Evolutionary conservation across 768 basidiomycete genomes (phyloP).

Genomic region (Polyporus arcularius): DNA sequence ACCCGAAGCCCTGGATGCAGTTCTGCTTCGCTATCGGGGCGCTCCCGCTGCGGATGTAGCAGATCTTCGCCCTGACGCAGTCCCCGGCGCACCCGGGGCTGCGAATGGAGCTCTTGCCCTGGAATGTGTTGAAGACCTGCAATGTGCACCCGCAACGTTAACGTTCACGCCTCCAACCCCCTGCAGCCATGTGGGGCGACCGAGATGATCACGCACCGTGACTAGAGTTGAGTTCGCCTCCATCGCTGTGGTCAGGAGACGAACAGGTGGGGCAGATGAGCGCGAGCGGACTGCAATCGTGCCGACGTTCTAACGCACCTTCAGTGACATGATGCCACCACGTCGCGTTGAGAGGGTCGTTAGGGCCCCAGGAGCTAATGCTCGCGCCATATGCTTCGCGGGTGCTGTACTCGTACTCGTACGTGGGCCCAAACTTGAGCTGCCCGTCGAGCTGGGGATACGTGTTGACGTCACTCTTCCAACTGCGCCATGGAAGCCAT

Average conservation of each 20-base stretch:
- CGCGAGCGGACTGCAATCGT: not conserved
- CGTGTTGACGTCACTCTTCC: constrained; percentile 61
- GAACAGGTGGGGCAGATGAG: not conserved
- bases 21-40: constrained; percentile 59
- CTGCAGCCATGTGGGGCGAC: not conserved
- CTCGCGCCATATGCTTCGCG: constrained; percentile 64
- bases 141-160: not conserved
- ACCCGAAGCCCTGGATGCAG: constrained; percentile 65
- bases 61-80: constrained; percentile 69
- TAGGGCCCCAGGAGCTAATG: constrained; percentile 56
- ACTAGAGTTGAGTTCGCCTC: constrained; percentile 56
- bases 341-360: constrained; percentile 76
- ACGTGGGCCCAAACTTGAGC: constrained; percentile 59
- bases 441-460: constrained; percentile 63
- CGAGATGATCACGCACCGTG: constrained; percentile 38
- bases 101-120: constrained; percentile 67
- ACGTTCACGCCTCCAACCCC: not conserved
- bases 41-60: constrained; percentile 78
- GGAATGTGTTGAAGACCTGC: constrained; percentile 67
- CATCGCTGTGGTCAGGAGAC: constrained; percentile 49
- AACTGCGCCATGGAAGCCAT: constrained; percentile 40
- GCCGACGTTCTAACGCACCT: constrained; percentile 39
- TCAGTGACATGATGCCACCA: constrained; percentile 85
- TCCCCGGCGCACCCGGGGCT: constrained; percentile 57
- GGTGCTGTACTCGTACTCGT: constrained; percentile 64